These are phyloP conservation scores for Royoungia palumana DNA, from an alignment of 768 basidiomycete species.

Conservation along the genomic window DNA sequence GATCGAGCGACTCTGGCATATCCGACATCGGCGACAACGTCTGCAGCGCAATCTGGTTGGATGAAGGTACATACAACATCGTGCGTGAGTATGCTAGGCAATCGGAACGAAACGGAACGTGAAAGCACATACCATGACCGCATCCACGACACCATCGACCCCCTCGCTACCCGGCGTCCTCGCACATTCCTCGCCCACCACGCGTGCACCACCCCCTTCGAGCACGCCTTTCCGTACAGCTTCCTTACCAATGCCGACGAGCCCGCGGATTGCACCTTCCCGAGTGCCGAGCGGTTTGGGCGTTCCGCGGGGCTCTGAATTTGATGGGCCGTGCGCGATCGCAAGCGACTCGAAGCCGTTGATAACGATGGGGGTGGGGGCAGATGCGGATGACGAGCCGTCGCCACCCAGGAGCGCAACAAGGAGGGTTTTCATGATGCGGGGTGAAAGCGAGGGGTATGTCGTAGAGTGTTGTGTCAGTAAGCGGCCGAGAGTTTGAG, in stretches of 20 bases:
- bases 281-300: slow-evolving; percentile 75
- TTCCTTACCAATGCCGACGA: slow-evolving; percentile 82
- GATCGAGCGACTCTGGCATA: slow-evolving; percentile 57
- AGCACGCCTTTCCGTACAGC: slow-evolving; percentile 80
- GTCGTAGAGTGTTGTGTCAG: slow-evolving; percentile 83
- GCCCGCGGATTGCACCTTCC: slow-evolving; percentile 86
- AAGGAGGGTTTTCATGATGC: slow-evolving; percentile 92
- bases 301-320: slow-evolving; percentile 38
- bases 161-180: slow-evolving; percentile 20
- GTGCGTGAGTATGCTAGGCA: neutral
- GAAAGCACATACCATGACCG: slow-evolving; percentile 53
- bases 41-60: slow-evolving; percentile 54
- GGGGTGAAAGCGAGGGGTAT: slow-evolving; percentile 81
- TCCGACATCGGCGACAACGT: slow-evolving; percentile 57
- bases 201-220: slow-evolving; percentile 74
- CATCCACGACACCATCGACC: slow-evolving; percentile 49
- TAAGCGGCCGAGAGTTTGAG: slow-evolving; percentile 80
- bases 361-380: slow-evolving; percentile 13
- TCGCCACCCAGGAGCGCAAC: slow-evolving; percentile 62
- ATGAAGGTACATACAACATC: neutral
- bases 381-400: slow-evolving; percentile 8
- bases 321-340: slow-evolving; percentile 24
- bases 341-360: slow-evolving; percentile 29
- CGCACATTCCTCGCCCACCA: slow-evolving; percentile 65
- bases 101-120: neutral